phyloP scores from a whole-genome alignment of 2,329 filamentous ascomycete species.

The Aspergillus brasiliensis region DNA sequence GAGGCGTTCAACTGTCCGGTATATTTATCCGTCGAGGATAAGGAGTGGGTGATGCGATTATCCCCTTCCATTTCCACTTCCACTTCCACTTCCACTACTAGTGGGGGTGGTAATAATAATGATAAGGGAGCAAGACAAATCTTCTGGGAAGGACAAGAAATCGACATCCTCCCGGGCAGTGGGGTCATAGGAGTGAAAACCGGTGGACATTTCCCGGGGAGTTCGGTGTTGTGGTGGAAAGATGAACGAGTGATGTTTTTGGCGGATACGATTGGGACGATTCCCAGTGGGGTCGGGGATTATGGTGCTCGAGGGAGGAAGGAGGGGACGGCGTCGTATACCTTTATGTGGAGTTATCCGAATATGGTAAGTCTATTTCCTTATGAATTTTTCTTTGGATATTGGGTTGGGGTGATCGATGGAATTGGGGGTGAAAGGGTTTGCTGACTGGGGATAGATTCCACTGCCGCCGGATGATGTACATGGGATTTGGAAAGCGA shows the following conservation, averaged over 20 bases:
- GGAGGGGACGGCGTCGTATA: conserved; percentile 55
- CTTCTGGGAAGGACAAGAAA: conserved; percentile 33
- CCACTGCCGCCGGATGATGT: conserved; percentile 67
- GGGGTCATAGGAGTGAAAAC: conserved; percentile 67
- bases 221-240: conserved; percentile 65
- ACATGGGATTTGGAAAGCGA: conserved; percentile 67
- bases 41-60: conserved; percentile 64
- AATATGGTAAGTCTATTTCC: conserved; percentile 51
- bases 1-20: conserved; percentile 68
- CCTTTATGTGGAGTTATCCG: conserved; percentile 77
- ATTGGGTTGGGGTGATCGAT: conserved; percentile 1
- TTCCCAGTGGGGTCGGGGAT: conserved; percentile 50
- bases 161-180: conserved; percentile 27
- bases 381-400: conserved; percentile 22
- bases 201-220: conserved; percentile 80
- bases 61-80: no score
- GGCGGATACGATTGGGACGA: conserved; percentile 75
- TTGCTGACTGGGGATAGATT: conserved; percentile 56
- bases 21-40: conserved; percentile 68
- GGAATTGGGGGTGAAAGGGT: neutral
- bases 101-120: conserved; percentile 21
- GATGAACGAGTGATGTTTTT: conserved; percentile 66
- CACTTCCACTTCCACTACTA: no score
- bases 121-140: conserved; percentile 30
- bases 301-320: conserved; percentile 32